phyloP scores from a whole-genome alignment of 495 filamentous ascomycete genomes.

The Filosporella fistucella region DNA sequence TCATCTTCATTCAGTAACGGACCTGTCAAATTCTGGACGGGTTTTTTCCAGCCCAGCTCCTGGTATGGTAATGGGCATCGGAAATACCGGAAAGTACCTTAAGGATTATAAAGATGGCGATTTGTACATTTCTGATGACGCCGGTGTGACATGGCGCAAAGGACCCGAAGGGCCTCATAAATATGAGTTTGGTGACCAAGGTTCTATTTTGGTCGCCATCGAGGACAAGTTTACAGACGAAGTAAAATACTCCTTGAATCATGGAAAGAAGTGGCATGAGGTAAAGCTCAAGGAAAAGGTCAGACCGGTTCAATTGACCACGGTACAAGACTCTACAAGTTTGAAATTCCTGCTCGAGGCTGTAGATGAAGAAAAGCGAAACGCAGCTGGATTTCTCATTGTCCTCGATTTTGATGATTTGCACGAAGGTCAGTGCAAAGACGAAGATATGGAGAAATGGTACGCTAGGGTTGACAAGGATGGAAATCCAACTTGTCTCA shows the following conservation, averaged over 20 bases:
- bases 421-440: slow-evolving; percentile 74
- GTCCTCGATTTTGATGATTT: slow-evolving; percentile 78
- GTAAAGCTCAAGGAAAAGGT: slow-evolving; percentile 58
- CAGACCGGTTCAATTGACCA: slow-evolving; percentile 67
- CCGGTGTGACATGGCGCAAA: slow-evolving; percentile 75
- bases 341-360: slow-evolving; percentile 80
- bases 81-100: slow-evolving; percentile 76
- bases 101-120: slow-evolving; percentile 62
- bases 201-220: slow-evolving; percentile 79
- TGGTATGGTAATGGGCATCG: slow-evolving; percentile 86
- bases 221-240: slow-evolving; percentile 60
- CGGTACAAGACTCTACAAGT: slow-evolving; percentile 83
- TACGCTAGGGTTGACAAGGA: slow-evolving; percentile 75
- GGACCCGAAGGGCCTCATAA: slow-evolving; percentile 79
- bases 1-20: slow-evolving; percentile 88
- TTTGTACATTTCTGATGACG: slow-evolving; percentile 87
- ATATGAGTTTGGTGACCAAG: slow-evolving; percentile 92
- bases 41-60: slow-evolving; percentile 93
- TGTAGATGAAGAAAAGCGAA: slow-evolving; percentile 39
- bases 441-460: slow-evolving; percentile 84
- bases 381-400: slow-evolving; percentile 50
- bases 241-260: slow-evolving; percentile 78
- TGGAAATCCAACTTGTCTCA: slow-evolving; percentile 78
- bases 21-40: slow-evolving; percentile 71
- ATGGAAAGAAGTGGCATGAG: slow-evolving; percentile 74